Conservation (phyloP, 2,329 filamentous ascomycete species). For the Fusarium marasasianum region DNA sequence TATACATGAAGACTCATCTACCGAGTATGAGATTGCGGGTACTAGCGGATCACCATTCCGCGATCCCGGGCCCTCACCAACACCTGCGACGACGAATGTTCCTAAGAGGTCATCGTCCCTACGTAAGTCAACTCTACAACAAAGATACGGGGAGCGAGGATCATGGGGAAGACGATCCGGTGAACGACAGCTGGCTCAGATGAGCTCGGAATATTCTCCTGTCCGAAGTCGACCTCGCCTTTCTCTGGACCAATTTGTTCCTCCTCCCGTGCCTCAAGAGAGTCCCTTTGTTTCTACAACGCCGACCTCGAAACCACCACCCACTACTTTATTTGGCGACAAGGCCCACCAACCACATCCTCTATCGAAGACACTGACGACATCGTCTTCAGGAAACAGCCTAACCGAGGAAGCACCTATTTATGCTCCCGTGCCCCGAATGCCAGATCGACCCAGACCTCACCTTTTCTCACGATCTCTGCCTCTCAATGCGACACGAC, state of each 20-base stretch:
- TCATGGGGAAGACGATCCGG: constrained; percentile 70
- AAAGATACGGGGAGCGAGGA: constrained; percentile 76
- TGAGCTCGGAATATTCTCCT: constrained; percentile 65
- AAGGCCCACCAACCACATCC: constrained; percentile 74
- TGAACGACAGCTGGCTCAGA: constrained; percentile 63
- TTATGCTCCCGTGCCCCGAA: constrained; percentile 45
- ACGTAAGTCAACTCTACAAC: constrained; percentile 86
- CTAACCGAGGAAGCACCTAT: constrained; percentile 71
- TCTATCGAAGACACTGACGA: constrained; percentile 84
- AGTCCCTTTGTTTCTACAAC: constrained; percentile 68
- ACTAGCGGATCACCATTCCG: constrained; percentile 45
- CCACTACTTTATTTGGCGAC: constrained; percentile 48
- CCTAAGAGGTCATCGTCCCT: constrained; percentile 79
- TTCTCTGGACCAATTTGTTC: constrained; percentile 81
- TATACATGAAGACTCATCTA: constrained; percentile 58
- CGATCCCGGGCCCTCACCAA: constrained; percentile 56
- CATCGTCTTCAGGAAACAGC: constrained; percentile 85
- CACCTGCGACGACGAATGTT: constrained; percentile 60
- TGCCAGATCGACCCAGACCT: constrained; percentile 40
- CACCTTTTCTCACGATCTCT: constrained; percentile 52
- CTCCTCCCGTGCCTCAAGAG: constrained; percentile 68
- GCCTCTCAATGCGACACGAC: constrained; percentile 52
- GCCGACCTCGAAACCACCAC: constrained; percentile 62
- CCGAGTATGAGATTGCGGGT: constrained; percentile 64
- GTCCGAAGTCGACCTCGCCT: constrained; percentile 74